Evolutionary conservation across 1,139 yeast genomes (phyloP), one percentile per base, ranked within the genome.

Genomic region (Yamadazyma trypodendri): DNA sequence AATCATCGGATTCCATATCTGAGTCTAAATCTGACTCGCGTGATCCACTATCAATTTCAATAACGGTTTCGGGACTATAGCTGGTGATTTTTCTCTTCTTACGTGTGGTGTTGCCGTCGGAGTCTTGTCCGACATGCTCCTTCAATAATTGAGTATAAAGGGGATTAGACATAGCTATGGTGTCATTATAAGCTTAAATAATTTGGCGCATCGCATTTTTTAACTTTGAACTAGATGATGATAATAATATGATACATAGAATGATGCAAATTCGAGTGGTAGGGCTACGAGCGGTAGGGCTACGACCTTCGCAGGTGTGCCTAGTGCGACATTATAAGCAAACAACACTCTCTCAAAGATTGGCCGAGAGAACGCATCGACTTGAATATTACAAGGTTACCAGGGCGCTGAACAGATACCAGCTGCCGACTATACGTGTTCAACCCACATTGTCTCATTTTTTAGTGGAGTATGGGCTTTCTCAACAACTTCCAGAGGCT

Each of bases 361-460:
- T 37, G 12, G 9, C 45, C 22, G 70, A 64, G 42, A 57, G 56
- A 36, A 37, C 48, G 15, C 68, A 63, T 44, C 50, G 69, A 29
- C 44, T 15, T 13, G 20, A n/a, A n/a, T 37, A 17, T 15, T 31
- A 40, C 18, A 23, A 31, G 10, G n/a, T 37, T 10, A 21, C 17
- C 12, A 50, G 57, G 34, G 54, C 58, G 21, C 41, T 49, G 5
- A 34, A 18, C 4, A 39, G 46, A 12, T 64, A 60, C 38, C 45
- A 51, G 6, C 39, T 36, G 30, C 45, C 46, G 34, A 28, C 23
- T 2, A 29, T 55, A 3, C 40, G 37, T 9, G 39, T 66, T 24
- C 47, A 47, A 20, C 67, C 68, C 2, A 50, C 53, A 2, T 40
- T 65, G 1, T 48, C 46, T 18, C 54, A 60, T 34, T 51, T 62